Conservation (phyloP, 768 basidiomycete genomes). For the Lactifluus echinatus region DNA sequence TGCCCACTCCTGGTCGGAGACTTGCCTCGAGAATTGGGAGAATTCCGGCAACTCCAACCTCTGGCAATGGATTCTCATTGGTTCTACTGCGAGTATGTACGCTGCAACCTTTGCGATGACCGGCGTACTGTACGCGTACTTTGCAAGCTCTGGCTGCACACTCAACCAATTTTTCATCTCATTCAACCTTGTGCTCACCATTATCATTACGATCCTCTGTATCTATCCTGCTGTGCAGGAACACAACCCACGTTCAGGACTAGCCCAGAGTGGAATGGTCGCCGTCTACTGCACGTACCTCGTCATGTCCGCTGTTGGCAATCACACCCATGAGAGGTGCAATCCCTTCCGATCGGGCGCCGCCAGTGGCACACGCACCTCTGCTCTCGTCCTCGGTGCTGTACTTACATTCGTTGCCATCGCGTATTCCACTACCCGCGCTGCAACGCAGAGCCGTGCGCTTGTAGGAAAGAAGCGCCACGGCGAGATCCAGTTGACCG, state of each 20-base stretch:
- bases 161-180: slow-evolving; percentile 98
- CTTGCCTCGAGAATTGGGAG: slow-evolving; percentile 94
- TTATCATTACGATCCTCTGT: slow-evolving; percentile 74
- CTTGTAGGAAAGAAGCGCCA: slow-evolving; percentile 68
- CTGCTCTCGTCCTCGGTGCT: slow-evolving; percentile 83
- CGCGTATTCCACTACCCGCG: slow-evolving; percentile 92
- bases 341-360: slow-evolving; percentile 69
- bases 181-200: slow-evolving; percentile 76
- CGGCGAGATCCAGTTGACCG: slow-evolving; percentile 54
- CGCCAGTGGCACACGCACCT: slow-evolving; percentile 61
- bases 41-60: slow-evolving; percentile 64
- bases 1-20: slow-evolving; percentile 97
- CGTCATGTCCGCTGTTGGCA: slow-evolving; percentile 86
- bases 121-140: slow-evolving; percentile 84
- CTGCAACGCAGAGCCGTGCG: slow-evolving; percentile 91
- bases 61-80: slow-evolving; percentile 95
- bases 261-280: slow-evolving; percentile 96
- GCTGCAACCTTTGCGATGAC: slow-evolving; percentile 77
- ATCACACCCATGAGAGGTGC: slow-evolving; percentile 79
- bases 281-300: slow-evolving; percentile 96
- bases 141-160: slow-evolving; percentile 77
- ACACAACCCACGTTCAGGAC: slow-evolving; percentile 85
- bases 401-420: slow-evolving; percentile 97
- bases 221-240: slow-evolving; percentile 85
- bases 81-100: slow-evolving; percentile 88